These are phyloP conservation scores for Arachnopeziza araneosa DNA, from an alignment of 2,329 filamentous ascomycete genomes.

Conservation along the genomic window DNA sequence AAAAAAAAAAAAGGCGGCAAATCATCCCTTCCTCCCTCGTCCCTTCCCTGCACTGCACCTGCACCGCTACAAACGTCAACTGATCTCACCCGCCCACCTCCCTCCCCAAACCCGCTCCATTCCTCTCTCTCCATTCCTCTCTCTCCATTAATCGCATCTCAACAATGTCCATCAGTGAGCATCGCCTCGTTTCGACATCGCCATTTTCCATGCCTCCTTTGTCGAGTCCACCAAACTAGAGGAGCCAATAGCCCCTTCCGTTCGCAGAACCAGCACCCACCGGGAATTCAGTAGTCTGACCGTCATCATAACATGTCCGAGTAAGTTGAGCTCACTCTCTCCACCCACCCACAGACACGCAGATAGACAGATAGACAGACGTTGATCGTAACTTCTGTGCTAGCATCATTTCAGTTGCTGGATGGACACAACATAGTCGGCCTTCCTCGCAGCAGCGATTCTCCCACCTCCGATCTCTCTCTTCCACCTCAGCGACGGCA, in stretches of 20 bases:
- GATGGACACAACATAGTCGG: conserved; percentile 44
- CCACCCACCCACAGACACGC: too few species aligned
- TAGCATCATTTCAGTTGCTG: conserved; percentile 50
- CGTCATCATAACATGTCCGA: conserved; percentile 10
- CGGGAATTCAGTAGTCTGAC: neutral
- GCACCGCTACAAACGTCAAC: neutral
- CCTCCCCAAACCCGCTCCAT: neutral
- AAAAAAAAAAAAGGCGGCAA: neutral
- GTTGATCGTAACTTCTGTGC: neutral
- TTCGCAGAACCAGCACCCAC: neutral
- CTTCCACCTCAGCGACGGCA: conserved; percentile 44
- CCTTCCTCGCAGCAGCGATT: conserved; percentile 35
- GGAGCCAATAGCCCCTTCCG: neutral
- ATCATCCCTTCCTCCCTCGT: too few species aligned
- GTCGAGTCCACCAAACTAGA: neutral
- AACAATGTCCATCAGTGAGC: neutral
- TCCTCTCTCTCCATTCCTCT: neutral
- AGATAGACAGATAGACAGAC: neutral
- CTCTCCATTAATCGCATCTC: neutral
- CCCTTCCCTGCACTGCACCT: too few species aligned
- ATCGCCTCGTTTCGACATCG: neutral
- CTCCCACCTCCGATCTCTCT: conserved; percentile 49
- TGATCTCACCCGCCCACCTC: neutral
- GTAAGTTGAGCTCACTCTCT: conserved; percentile 5
- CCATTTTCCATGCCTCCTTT: neutral